Evolutionary conservation across 768 basidiomycete species (phyloP).

Genomic region (Ramaria rubella): DNA sequence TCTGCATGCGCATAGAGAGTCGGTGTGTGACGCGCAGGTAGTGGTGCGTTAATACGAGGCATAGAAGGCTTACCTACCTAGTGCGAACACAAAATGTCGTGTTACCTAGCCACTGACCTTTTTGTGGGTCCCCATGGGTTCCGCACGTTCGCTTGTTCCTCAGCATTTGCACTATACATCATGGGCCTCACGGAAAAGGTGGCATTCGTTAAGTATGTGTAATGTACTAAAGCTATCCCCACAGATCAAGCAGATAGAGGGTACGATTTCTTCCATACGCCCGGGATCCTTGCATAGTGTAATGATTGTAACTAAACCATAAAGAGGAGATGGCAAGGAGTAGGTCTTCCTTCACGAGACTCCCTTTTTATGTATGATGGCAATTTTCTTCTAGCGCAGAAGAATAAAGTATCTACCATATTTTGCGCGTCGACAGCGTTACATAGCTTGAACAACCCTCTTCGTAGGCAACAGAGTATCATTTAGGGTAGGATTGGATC

Average conservation of each 20-base stretch:
- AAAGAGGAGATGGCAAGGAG: slow-evolving; percentile 97
- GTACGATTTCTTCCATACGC: slow-evolving; percentile 30
- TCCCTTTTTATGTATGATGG: slow-evolving; percentile 1
- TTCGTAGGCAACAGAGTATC: slow-evolving; percentile 83
- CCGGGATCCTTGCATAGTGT: not conserved
- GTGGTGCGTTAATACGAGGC: slow-evolving; percentile 4
- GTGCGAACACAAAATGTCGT: not conserved
- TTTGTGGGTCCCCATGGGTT: not conserved
- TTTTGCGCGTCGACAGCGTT: not conserved
- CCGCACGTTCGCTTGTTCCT: no score
- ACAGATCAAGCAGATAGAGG: slow-evolving; percentile 94
- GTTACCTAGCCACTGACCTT: no score
- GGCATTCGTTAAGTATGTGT: slow-evolving; percentile 5
- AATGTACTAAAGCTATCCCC: not conserved
- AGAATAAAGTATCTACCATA: slow-evolving; percentile 71
- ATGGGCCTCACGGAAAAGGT: slow-evolving; percentile 97
- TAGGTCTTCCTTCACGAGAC: slow-evolving; percentile 34
- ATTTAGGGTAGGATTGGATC: slow-evolving; percentile 51
- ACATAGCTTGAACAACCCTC: slow-evolving; percentile 9
- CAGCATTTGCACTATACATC: slow-evolving; percentile 19
- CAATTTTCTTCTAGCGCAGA: slow-evolving; percentile 59
- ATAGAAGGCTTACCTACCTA: not conserved
- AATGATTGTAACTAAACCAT: not conserved
- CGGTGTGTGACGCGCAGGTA: slow-evolving; percentile 46
- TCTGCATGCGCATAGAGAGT: slow-evolving; percentile 62